Evolutionary conservation across 192 early-diverging fungal genomes (phyloP).

Genomic region (Gigaspora rosea): DNA sequence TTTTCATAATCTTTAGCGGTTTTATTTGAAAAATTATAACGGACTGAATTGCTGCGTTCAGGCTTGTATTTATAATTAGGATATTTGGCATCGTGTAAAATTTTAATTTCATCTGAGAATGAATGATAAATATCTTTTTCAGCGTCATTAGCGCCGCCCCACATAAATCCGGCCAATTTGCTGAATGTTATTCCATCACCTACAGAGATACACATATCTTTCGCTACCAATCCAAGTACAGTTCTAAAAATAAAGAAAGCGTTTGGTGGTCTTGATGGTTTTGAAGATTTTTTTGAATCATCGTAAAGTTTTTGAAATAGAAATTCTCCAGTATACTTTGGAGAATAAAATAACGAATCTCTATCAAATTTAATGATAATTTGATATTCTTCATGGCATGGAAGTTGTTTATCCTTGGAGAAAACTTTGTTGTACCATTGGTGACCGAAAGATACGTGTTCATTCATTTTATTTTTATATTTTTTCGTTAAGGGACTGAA

Average conservation of each 20-base stretch:
- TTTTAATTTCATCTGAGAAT: neutral
- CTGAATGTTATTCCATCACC: neutral
- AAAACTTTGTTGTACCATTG: too few relatives aligned
- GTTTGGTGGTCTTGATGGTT: neutral
- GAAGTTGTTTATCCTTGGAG: too few relatives aligned
- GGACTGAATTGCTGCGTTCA: neutral
- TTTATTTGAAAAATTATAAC: neutral
- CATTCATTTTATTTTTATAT: too few relatives aligned
- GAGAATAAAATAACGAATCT: too few relatives aligned
- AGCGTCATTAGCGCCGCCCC: neutral
- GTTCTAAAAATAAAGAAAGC: neutral
- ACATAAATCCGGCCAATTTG: neutral
- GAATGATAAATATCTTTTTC: neutral
- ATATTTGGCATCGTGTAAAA: neutral
- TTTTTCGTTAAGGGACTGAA: too few relatives aligned
- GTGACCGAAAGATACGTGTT: too few relatives aligned
- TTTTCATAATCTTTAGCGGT: neutral
- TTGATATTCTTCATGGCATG: too few relatives aligned
- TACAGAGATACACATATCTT: neutral
- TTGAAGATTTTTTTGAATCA: too few relatives aligned
- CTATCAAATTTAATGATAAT: too few relatives aligned
- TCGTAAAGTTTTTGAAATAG: too few relatives aligned
- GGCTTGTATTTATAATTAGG: neutral
- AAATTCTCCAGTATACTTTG: too few relatives aligned
- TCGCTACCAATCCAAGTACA: neutral